Evolutionary conservation across 495 filamentous ascomycete species (phyloP).

Genomic region (Talaromyces stipitatus): DNA sequence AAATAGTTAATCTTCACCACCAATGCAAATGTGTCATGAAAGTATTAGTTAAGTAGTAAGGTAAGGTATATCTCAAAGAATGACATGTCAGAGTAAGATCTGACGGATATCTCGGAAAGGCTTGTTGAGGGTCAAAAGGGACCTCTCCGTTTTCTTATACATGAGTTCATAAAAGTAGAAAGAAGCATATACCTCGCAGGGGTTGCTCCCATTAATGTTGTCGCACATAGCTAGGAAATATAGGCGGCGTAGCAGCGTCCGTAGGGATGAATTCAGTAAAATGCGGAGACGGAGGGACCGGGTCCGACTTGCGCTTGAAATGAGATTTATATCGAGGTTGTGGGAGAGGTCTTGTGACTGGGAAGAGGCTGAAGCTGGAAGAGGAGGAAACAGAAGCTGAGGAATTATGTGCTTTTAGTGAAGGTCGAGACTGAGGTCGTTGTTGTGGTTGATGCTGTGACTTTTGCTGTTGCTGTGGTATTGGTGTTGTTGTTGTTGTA

Average conservation of each 20-base stretch:
- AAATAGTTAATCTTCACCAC: too few relatives aligned
- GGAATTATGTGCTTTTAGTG: slow-evolving; percentile 4
- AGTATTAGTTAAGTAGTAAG: background rate
- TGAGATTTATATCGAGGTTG: slow-evolving; percentile 7
- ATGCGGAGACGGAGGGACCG: slow-evolving; percentile 10
- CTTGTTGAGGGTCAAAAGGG: background rate
- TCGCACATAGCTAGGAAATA: slow-evolving; percentile 2
- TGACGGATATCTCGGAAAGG: too few relatives aligned
- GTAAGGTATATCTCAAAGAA: background rate
- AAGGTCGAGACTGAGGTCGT: background rate
- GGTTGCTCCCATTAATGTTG: background rate
- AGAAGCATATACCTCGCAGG: background rate
- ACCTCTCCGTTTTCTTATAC: background rate
- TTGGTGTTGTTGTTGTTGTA: background rate
- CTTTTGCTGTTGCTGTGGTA: background rate
- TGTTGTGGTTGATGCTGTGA: background rate
- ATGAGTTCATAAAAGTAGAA: background rate
- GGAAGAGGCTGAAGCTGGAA: slow-evolving; percentile 5
- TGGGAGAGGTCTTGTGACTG: slow-evolving; percentile 6
- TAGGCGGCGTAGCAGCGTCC: background rate
- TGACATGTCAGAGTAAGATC: background rate
- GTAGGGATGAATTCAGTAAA: background rate
- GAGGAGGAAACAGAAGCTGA: slow-evolving; percentile 11
- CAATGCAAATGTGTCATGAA: background rate
- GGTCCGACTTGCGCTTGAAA: slow-evolving; percentile 9